Evolutionary conservation across 177 flowering plant genomes (phyloP), one percentile per base, ranked within the genome.

Genomic region (Vitis hybrid): DNA sequence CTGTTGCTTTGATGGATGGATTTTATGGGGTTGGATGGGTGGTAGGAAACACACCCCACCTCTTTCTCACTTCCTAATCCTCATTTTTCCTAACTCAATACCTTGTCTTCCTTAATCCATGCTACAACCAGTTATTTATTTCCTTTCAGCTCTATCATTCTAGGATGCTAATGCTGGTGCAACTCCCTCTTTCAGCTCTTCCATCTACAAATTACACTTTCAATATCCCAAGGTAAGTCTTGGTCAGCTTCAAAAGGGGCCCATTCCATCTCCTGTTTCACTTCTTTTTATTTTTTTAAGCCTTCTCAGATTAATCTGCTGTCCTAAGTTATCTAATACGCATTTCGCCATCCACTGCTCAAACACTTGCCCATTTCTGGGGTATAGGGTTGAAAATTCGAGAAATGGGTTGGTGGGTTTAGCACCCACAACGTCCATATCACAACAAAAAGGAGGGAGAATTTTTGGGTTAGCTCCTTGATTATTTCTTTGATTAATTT

Each of bases 331-430:
- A 69, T 24, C 17, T n/a, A 22, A 18, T 19, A 24, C 59, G 2
- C 60, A 62, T 44, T 52, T 33, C 22, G 12, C 73, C 60, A 67
- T 61, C 31, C 10, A 67, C 70, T 51, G 33, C 61, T 58, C 56
- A 55, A n/a, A 65, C 62, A 24, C 61, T 74, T 61, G 65, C 70
- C 78, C 75, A 64, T 70, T 49, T 73, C 65, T 84, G 60, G 28
- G 72, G 75, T 66, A 31, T 73, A 51, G 72, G 74, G 79, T 80
- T 72, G 64, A 70, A 64, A 66, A 68, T 71, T 66, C 68, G 72
- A 17, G 68, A 71, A 38, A 73, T 61, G 59, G 81, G 79, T 70
- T 72, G 79, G 80, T 81, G 82, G 80, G 81, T 53, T 79, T 78
- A 68, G 75, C 75, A 77, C 77, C 75, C 68, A 63, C 54, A 76